Evolutionary conservation across 495 filamentous ascomycete genomes (phyloP), one percentile per base, ranked within the genome.

Genomic region (Trypethelium eluteriae): DNA sequence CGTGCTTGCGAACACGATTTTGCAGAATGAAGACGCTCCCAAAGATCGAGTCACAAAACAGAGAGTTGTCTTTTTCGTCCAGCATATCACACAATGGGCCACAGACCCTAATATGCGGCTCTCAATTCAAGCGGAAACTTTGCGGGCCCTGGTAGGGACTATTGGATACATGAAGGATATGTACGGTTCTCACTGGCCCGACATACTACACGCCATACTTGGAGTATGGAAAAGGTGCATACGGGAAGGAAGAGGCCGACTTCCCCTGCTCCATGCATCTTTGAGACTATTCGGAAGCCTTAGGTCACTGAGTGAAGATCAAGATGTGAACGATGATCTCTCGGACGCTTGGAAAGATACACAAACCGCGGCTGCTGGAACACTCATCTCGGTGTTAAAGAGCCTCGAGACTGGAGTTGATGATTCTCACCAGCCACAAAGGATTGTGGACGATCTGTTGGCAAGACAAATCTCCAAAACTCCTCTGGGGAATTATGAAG

Each of bases 161-260:
- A 76, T 97, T 14, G 89, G 89, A 59, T 80, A 80, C 39, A 84
- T 96, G 39, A 81, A 82, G 57, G 85, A 88, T 49, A 85, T 94
- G 6, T 97, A 95, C 73, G 94, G 93, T 2, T 81, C 86, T 2
- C 90, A 94, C 72, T 98, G 94, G 94, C 81, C 86, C 66, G 81
- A 87, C 35, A 76, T 83, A 2, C 75, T 93, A 46, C 79, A 83
- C 9, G 81, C 83, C 39, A 79, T 90, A 34, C 64, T 69, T 35
- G 62, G 25, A 47, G 64, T 49, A 12, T 79, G 77, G 77, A 64
- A 65, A 18, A n/a, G n/a, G 62, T 14, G 2, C 2, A 38, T 4
- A 16, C 12, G 2, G 12, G 14, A 16, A 18, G 25, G 50, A 44
- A 73, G 69, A 38, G 62, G 61, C 12, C 39, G 53, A 9, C 70